These are phyloP conservation scores for Talinum fruticosum DNA, from an alignment of 148 eudicot genomes.

Conservation along the genomic window DNA sequence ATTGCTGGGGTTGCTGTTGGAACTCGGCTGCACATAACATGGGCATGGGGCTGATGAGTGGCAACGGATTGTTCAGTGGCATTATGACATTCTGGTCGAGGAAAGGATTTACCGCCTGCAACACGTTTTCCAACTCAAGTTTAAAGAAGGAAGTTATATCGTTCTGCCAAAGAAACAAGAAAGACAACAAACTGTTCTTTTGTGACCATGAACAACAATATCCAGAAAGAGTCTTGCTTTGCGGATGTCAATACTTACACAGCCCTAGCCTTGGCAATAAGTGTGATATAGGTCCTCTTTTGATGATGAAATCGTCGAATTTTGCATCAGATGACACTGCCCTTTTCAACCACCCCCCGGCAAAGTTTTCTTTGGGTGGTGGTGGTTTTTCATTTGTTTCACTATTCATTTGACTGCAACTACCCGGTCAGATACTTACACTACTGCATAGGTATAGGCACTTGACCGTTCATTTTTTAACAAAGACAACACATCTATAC, in stretches of 20 bases:
- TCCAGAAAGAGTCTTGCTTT: neutral
- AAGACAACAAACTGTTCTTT: neutral
- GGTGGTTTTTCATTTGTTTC: too few relatives aligned
- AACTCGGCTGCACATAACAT: slow-evolving; percentile 45
- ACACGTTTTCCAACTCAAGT: neutral
- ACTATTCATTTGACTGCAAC: too few relatives aligned
- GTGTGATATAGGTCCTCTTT: too few relatives aligned
- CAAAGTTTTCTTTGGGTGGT: too few relatives aligned
- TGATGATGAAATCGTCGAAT: too few relatives aligned
- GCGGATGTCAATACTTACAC: too few relatives aligned
- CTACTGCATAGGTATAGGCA: too few relatives aligned
- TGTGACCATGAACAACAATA: too few relatives aligned
- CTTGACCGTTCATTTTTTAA: neutral
- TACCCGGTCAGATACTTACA: too few relatives aligned
- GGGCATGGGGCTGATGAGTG: slow-evolving; percentile 15
- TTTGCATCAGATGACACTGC: too few relatives aligned
- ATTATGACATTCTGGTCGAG: slow-evolving; percentile 29
- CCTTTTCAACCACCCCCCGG: neutral
- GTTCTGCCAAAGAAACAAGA: neutral
- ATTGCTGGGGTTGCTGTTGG: slow-evolving; percentile 48
- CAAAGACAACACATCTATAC: neutral
- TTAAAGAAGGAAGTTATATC: neutral
- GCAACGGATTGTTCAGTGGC: neutral
- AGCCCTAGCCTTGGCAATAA: too few relatives aligned
- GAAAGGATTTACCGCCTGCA: slow-evolving; percentile 60